Evolutionary conservation across 805 yeast species (phyloP).

Genomic region (Cyberlindnera xylosilytica): DNA sequence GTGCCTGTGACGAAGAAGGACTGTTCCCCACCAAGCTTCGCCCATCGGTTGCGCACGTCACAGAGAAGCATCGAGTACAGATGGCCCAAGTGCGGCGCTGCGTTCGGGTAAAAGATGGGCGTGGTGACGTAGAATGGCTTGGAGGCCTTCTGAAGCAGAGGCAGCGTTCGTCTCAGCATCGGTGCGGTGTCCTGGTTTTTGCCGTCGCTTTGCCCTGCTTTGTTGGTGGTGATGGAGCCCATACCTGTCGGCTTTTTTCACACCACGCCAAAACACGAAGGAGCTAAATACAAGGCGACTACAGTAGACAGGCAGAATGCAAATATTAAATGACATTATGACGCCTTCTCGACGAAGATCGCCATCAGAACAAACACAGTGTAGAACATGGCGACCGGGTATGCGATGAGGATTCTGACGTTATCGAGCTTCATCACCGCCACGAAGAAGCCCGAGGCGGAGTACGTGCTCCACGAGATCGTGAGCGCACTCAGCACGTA

Average conservation of each 20-base stretch:
- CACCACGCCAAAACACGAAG: too few relatives aligned
- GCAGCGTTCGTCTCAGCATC: slow-evolving; percentile 11
- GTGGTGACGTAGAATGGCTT: slow-evolving; percentile 59
- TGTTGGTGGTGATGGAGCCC: not conserved
- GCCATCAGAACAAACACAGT: slow-evolving; percentile 95
- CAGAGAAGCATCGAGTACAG: slow-evolving; percentile 81
- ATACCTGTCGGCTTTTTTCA: too few relatives aligned
- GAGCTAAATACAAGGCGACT: too few relatives aligned
- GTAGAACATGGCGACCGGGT: slow-evolving; percentile 89
- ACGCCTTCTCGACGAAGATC: slow-evolving; percentile 54
- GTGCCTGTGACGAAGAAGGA: slow-evolving; percentile 83
- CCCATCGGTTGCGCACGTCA: slow-evolving; percentile 80
- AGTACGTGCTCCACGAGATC: slow-evolving; percentile 86
- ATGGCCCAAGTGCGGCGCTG: slow-evolving; percentile 93
- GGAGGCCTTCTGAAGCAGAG: slow-evolving; percentile 5
- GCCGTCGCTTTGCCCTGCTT: not conserved
- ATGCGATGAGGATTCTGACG: slow-evolving; percentile 88
- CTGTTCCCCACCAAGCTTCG: slow-evolving; percentile 38
- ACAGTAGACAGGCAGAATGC: too few relatives aligned
- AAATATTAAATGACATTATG: not conserved
- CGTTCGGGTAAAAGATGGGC: slow-evolving; percentile 96
- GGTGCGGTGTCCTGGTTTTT: not conserved
- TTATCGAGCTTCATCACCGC: slow-evolving; percentile 78
- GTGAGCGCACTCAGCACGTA: slow-evolving; percentile 63
- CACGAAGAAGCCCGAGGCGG: slow-evolving; percentile 91